These are phyloP conservation scores for Tetragonia tetragonoides DNA, from an alignment of 148 eudicot species.

Conservation along the genomic window DNA sequence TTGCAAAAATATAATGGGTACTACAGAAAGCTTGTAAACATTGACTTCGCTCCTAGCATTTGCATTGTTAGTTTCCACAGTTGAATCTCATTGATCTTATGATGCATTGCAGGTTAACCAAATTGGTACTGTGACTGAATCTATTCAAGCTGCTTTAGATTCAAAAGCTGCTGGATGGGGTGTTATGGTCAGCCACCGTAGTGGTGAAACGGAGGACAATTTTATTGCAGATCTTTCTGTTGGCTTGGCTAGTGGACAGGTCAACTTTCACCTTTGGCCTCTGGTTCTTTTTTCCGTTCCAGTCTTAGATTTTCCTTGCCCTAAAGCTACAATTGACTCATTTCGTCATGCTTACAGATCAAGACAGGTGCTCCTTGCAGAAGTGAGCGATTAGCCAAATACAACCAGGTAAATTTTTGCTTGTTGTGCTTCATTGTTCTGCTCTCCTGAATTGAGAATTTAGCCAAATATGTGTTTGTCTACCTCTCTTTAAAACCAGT, in stretches of 20 bases:
- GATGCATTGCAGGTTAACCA: slow-evolving; percentile 76
- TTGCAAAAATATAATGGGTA: not conserved
- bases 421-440: not conserved
- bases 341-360: slow-evolving; percentile 43
- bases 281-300: not conserved
- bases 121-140: slow-evolving; percentile 92
- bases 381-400: slow-evolving; percentile 95
- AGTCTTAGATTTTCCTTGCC: not conserved
- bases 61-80: not conserved
- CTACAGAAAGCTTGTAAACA: not conserved
- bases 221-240: slow-evolving; percentile 98
- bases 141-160: slow-evolving; percentile 97
- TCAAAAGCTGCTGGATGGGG: slow-evolving; percentile 99
- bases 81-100: not conserved
- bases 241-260: slow-evolving; percentile 99
- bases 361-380: slow-evolving; percentile 99
- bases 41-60: not conserved
- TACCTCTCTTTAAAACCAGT: not conserved
- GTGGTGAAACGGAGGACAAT: slow-evolving; percentile 99
- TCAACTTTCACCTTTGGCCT: slow-evolving; percentile 19
- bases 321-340: slow-evolving; percentile 11
- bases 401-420: slow-evolving; percentile 67
- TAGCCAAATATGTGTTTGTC: not conserved
- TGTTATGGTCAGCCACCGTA: slow-evolving; percentile 98
- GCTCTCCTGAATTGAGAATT: not conserved